Evolutionary conservation across 2,329 filamentous ascomycete genomes (phyloP).

Genomic region (Scopulariopsis brevicaulis): DNA sequence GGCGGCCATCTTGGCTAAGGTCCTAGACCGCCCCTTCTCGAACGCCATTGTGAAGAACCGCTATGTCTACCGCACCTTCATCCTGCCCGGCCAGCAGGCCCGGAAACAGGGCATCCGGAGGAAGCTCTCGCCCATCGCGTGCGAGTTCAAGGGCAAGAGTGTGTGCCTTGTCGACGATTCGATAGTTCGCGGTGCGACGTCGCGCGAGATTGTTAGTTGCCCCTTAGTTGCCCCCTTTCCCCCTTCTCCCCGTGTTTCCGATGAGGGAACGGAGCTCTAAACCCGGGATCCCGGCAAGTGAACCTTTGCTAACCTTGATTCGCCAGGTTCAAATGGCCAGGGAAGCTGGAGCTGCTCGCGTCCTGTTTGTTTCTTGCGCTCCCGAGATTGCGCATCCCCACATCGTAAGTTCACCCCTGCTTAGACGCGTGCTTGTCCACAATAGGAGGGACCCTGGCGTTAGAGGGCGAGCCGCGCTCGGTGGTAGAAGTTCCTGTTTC

Average conservation of each 20-base stretch:
- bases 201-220: conserved; percentile 31
- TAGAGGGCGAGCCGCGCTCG: background rate
- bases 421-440: background rate
- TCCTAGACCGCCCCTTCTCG: conserved; percentile 64
- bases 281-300: background rate
- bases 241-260: too few relatives aligned
- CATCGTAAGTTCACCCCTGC: conserved; percentile 48
- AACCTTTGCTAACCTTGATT: background rate
- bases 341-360: conserved; percentile 70
- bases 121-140: conserved; percentile 78
- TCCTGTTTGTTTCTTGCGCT: conserved; percentile 73
- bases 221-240: too few relatives aligned
- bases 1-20: conserved; percentile 63
- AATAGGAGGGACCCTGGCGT: background rate
- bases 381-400: conserved; percentile 79
- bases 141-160: conserved; percentile 71
- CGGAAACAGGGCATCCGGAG: conserved; percentile 79
- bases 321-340: conserved; percentile 53
- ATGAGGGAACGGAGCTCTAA: too few relatives aligned
- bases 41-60: conserved; percentile 84
- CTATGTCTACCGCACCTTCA: conserved; percentile 82
- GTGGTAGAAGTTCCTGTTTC: background rate
- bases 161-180: conserved; percentile 83
- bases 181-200: conserved; percentile 76
- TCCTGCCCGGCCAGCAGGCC: conserved; percentile 59